Conservation (phyloP, 352 stramenopile species). For the Paralagenidium karlingii region DNA sequence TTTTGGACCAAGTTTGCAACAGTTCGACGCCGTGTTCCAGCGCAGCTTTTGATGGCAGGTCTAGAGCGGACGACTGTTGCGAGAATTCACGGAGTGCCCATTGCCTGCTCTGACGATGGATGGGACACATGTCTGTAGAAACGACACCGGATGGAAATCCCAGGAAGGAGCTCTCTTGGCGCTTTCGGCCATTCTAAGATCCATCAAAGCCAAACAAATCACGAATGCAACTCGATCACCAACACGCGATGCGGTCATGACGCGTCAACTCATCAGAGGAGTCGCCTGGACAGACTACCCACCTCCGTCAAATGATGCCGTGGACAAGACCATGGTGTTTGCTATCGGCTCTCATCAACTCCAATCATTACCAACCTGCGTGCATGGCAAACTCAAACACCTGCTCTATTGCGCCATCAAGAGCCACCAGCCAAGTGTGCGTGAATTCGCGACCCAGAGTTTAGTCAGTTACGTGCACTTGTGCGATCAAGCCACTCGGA, state of each 20-base stretch:
- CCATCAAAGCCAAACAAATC: constrained; percentile 10
- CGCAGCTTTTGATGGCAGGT: too few relatives aligned
- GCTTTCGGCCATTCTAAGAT: constrained; percentile 18
- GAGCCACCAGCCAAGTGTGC: constrained; percentile 40
- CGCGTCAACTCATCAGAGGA: constrained; percentile 17
- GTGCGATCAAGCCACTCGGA: constrained; percentile 30
- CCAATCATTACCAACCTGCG: constrained; percentile 13
- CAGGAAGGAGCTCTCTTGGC: constrained; percentile 32
- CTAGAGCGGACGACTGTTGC: not conserved
- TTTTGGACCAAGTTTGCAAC: constrained; percentile 16
- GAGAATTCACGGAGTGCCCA: too few relatives aligned
- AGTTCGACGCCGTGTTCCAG: too few relatives aligned
- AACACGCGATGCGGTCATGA: constrained; percentile 4
- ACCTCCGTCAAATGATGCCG: not conserved
- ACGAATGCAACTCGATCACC: not conserved
- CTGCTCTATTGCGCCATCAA: constrained; percentile 38
- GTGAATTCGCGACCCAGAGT: constrained; percentile 31
- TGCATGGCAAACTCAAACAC: constrained; percentile 21
- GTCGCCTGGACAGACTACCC: too few relatives aligned
- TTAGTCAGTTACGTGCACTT: constrained; percentile 28
- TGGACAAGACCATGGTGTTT: constrained; percentile 16
- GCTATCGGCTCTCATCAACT: constrained; percentile 6
- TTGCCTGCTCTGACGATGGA: too few relatives aligned
- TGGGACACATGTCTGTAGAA: constrained; percentile 11
- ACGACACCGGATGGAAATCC: constrained; percentile 21